Evolutionary conservation across 768 basidiomycete genomes (phyloP).

Genomic region (Arthromyces matolae): DNA sequence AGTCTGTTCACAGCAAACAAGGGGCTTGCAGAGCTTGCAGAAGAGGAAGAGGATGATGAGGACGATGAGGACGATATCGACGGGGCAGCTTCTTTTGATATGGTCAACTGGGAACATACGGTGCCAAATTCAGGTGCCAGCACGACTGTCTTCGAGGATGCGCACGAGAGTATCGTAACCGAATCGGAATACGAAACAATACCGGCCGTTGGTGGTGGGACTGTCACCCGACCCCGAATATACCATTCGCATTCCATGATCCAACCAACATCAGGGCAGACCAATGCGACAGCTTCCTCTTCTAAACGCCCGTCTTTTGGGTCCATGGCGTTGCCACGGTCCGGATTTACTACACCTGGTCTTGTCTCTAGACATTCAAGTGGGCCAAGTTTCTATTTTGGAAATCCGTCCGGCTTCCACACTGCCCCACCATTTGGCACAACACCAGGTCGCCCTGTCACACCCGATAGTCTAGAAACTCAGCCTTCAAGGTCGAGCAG

Average conservation of each 20-base stretch:
- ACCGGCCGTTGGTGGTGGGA: conserved; percentile 90
- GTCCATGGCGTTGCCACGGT: conserved; percentile 14
- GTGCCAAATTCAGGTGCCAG: conserved; percentile 43
- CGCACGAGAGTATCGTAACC: conserved; percentile 33
- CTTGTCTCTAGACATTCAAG: conserved; percentile 22
- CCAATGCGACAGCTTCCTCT: conserved; percentile 17
- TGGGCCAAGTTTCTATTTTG: conserved; percentile 23
- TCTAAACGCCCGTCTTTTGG: conserved; percentile 16
- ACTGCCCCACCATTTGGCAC: conserved; percentile 13
- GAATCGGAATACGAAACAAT: conserved; percentile 75
- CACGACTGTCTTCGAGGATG: conserved; percentile 38
- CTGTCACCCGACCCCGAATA: conserved; percentile 77
- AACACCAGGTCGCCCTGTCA: conserved; percentile 34
- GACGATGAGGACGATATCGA: conserved; percentile 31
- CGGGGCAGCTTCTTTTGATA: conserved; percentile 49
- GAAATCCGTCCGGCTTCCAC: conserved; percentile 13
- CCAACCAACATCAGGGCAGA: conserved; percentile 35
- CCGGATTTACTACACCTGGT: conserved; percentile 24
- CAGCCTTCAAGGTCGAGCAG: conserved; percentile 48
- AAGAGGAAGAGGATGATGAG: conserved; percentile 43
- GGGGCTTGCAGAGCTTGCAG: conserved; percentile 77
- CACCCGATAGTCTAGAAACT: conserved; percentile 51
- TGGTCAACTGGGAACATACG: conserved; percentile 68
- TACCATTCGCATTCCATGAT: conserved; percentile 83
- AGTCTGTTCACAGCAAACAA: conserved; percentile 65